Base-by-base conservation (phyloP, 2,329 filamentous ascomycete species). In the Microdochium nivale region DNA sequence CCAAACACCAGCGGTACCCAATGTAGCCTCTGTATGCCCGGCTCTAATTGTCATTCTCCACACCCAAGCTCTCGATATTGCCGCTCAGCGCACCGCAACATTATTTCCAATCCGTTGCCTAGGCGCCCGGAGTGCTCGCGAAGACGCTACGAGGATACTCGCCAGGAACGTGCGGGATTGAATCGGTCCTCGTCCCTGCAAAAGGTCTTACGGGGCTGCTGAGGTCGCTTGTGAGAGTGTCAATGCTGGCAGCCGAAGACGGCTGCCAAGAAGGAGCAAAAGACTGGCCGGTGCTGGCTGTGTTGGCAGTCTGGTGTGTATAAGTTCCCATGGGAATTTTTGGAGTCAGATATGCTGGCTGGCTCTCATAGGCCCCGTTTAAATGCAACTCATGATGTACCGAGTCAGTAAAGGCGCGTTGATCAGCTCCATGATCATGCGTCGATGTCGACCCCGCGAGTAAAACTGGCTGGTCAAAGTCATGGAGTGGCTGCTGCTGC, bases 161-260 rank as follows among this genome's bases (percentile, higher is more conserved):
- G 25, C 62, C 62, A 2, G 62, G 62, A 10, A 65, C 61, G 25
- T 65, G 61, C 0, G 62, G 62, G 27, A 54, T 60, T 40, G 62
- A 64, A 13, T 57, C 61, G 13, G 53, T 58, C n/a, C 62, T 51
- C 4, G 52, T 53, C 32, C 56, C 54, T 23, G 51, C 50, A 11
- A 14, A 13, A 10, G 40, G 40, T 23, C 40, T 44, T 4, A 44
- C 24, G 7, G 48, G 23, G n/a, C 48, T 25, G 30, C 30, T 24
- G 30, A 40, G 2, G 16, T 40, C 48, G 23, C 30, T 49, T 49
- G 30, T 47, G 8, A 47, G 24, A 23, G 40, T 44, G 19, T 44
- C 40, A 23, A 23, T 23, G 19, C 40, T 44, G 8, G 19, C 40
- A 21, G 40, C 40, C 3, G 40, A 44, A 21, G 40, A 44, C 19